These are phyloP conservation scores for Tricholoma bakamatsutake DNA, from an alignment of 768 basidiomycete genomes.

Conservation along the genomic window DNA sequence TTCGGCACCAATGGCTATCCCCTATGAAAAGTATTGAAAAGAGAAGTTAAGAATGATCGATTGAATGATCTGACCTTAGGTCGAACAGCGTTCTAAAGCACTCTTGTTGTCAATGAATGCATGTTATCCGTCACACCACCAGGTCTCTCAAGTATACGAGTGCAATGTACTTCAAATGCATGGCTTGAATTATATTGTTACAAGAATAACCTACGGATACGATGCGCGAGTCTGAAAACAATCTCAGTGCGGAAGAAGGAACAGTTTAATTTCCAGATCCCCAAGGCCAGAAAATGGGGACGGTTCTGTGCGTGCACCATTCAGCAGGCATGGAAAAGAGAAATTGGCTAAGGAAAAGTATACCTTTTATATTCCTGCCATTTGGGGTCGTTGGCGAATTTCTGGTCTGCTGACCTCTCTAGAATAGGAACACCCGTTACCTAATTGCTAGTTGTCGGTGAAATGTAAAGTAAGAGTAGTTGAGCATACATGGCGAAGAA, in stretches of 20 bases:
- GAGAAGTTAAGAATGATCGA: no score
- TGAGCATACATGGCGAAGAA: slow-evolving; percentile 44
- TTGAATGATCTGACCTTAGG: neutral
- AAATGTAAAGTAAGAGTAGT: neutral
- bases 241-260: neutral
- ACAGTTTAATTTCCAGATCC: slow-evolving; percentile 19
- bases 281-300: slow-evolving; percentile 46
- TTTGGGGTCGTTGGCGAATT: slow-evolving; percentile 45
- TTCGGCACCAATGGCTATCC: no score
- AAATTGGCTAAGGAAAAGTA: slow-evolving; percentile 7
- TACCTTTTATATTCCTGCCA: slow-evolving; percentile 59
- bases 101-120: no score
- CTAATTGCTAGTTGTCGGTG: slow-evolving; percentile 20
- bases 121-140: neutral
- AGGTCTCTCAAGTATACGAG: neutral
- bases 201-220: neutral
- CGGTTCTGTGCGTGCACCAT: slow-evolving; percentile 22
- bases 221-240: neutral
- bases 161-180: neutral
- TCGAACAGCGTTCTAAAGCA: neutral
- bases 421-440: slow-evolving; percentile 68
- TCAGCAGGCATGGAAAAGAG: neutral
- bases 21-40: no score
- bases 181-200: neutral
- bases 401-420: slow-evolving; percentile 52